Percentiles rank a stretch among this genome's conserved stretches.
Conservation (phyloP, 257 asterid species). For the Solanum paucissectum region DNA sequence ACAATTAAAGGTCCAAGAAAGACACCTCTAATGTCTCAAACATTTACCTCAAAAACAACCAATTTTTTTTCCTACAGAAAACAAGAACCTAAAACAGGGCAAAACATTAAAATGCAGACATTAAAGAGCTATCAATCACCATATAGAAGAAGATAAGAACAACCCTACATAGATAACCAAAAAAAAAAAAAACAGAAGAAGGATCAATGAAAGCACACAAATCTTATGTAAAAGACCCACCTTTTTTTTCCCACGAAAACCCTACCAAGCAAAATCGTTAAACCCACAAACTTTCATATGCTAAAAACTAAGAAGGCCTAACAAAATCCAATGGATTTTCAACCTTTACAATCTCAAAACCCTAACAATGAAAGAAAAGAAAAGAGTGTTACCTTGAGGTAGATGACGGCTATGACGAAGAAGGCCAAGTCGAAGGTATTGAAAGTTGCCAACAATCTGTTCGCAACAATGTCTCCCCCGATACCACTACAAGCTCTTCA, state of each 20-base stretch:
- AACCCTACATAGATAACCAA: conserved; percentile 24
- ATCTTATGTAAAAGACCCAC: conserved; percentile 61
- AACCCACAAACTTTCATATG: conserved; percentile 43
- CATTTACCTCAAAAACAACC: conserved; percentile 6
- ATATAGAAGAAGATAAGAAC: conserved; percentile 36
- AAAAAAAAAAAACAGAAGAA: conserved; percentile 8
- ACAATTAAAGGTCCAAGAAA: conserved; percentile 1
- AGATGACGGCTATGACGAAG: too few relatives aligned
- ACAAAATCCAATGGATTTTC: too few relatives aligned
- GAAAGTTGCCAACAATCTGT: too few relatives aligned
- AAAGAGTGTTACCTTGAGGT: too few relatives aligned
- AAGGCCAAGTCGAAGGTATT: too few relatives aligned
- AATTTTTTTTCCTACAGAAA: conserved; percentile 2
- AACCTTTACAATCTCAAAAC: too few relatives aligned
- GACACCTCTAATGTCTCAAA: not conserved
- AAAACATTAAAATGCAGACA: conserved; percentile 28
- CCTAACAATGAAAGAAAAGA: too few relatives aligned
- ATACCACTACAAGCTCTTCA: too few relatives aligned
- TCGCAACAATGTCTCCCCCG: too few relatives aligned
- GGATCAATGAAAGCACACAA: conserved; percentile 51
- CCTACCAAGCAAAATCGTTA: conserved; percentile 41
- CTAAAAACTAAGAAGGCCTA: conserved; percentile 19
- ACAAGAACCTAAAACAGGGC: not conserved
- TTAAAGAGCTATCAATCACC: conserved; percentile 18
- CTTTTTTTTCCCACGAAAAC: conserved; percentile 23